Conservation (phyloP, 495 filamentous ascomycete species). For the Talaromyces thailandensis region DNA sequence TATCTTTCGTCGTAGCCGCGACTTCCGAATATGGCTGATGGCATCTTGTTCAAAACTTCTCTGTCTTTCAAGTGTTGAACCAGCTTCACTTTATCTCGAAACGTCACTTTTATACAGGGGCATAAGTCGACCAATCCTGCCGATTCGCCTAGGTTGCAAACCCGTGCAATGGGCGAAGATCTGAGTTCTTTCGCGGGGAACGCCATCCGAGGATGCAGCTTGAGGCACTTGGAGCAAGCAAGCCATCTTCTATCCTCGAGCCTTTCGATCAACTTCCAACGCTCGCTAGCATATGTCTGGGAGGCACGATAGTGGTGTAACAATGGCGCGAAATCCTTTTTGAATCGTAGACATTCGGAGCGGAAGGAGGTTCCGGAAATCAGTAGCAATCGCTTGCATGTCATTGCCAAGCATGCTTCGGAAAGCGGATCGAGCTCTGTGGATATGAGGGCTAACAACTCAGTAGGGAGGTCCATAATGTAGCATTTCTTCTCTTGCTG, state of each 20-base stretch:
- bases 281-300: constrained; percentile 30
- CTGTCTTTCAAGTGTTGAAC: constrained; percentile 25
- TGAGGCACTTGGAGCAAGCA: constrained; percentile 35
- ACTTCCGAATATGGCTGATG: constrained; percentile 24
- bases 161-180: constrained; percentile 26
- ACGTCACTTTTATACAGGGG: constrained; percentile 40
- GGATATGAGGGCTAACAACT: constrained; percentile 32
- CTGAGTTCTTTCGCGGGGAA: constrained; percentile 28
- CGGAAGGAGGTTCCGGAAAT: constrained; percentile 27
- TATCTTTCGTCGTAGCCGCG: constrained; percentile 22
- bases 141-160: constrained; percentile 30
- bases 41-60: constrained; percentile 17
- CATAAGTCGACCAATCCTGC: constrained; percentile 38
- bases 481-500: constrained; percentile 13
- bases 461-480: constrained; percentile 35
- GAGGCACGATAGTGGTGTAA: constrained; percentile 37
- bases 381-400: constrained; percentile 32
- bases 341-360: constrained; percentile 31
- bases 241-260: constrained; percentile 32
- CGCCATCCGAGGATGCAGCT: constrained; percentile 29
- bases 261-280: constrained; percentile 34
- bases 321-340: constrained; percentile 35
- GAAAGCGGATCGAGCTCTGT: constrained; percentile 30
- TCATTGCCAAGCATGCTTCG: constrained; percentile 33
- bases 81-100: constrained; percentile 32